A percentile compares a stretch with the other conserved stretches of the same genome.
Conservation (phyloP, 2,329 filamentous ascomycete genomes). For the Trichoderma breve region DNA sequence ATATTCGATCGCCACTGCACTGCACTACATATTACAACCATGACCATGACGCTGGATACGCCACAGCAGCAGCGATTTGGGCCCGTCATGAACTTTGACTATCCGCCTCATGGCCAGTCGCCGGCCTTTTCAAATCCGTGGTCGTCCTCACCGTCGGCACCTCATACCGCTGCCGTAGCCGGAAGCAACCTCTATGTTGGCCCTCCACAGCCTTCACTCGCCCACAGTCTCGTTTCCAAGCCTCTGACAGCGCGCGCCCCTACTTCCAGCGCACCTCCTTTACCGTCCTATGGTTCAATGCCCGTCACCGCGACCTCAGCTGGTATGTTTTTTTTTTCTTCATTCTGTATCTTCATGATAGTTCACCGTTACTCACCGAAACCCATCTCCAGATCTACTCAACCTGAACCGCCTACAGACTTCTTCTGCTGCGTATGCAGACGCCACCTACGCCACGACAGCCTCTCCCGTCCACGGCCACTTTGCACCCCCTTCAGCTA, state of each 20-base stretch:
- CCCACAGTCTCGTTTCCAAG: slow-evolving; percentile 55
- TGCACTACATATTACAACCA: slow-evolving; percentile 44
- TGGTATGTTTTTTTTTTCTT: slow-evolving; percentile 46
- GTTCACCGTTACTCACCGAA: slow-evolving; percentile 53
- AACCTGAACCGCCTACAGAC: slow-evolving; percentile 63
- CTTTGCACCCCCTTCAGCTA: slow-evolving; percentile 62
- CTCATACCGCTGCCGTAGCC: slow-evolving; percentile 46
- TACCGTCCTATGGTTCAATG: slow-evolving; percentile 71
- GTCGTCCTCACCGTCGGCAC: slow-evolving; percentile 57
- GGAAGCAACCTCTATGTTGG: slow-evolving; percentile 62
- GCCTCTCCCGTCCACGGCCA: slow-evolving; percentile 64
- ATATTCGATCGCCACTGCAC: slow-evolving; percentile 19
- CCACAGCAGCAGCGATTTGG: slow-evolving; percentile 81
- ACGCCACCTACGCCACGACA: slow-evolving; percentile 64
- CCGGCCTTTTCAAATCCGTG: slow-evolving; percentile 90
- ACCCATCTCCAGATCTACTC: slow-evolving; percentile 71
- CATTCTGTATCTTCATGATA: neutral
- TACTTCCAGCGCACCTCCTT: slow-evolving; percentile 54
- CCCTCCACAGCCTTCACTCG: slow-evolving; percentile 50
- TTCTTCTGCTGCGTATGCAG: slow-evolving; percentile 65
- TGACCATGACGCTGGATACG: slow-evolving; percentile 94
- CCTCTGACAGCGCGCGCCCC: slow-evolving; percentile 52
- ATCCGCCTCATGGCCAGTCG: slow-evolving; percentile 51
- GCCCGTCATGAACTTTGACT: slow-evolving; percentile 74
- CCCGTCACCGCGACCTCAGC: slow-evolving; percentile 72